Base-by-base conservation (phyloP, 495 filamentous ascomycete species). In the Lasiosphaeria hispida region DNA sequence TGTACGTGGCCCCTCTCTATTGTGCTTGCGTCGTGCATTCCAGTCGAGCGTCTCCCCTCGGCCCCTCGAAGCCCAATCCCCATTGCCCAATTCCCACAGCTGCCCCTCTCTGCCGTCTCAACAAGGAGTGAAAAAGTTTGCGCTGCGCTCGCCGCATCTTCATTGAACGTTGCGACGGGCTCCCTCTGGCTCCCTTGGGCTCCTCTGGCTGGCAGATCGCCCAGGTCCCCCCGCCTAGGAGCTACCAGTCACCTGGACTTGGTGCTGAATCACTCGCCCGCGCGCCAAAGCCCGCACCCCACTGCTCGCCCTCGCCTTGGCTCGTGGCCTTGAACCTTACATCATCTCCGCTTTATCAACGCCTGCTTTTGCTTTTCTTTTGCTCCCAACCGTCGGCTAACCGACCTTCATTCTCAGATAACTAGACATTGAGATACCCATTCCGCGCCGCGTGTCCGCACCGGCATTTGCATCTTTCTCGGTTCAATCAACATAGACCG, bases 361-460 rank as follows among this genome's bases (percentile, higher is more conserved):
- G 17, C 1, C 49, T 11, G 2, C 52, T 39, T 2, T n/a, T 50
- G 30, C 17, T 36, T 17, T n/a, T 23, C 44, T 48, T 45, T 52
- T 34, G 23, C 56, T 14, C 37, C 49, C 50, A 15, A n/a, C 14
- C 43, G 5, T 30, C 8, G 55, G 54, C 62, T 63, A 58, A 65
- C 54, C 38, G 2, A 38, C 40, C 9, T 51, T 48, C 6, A 5
- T 37, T 34, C 61, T 66, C 63, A 65, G 58, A 62, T 61, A 61
- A 54, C 64, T 65, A 66, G 63, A 66, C 55, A 60, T 63, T 55
- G 53, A 68, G 65, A 68, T 68, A 68, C 66, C 66, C 65, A 37
- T 60, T 55, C 51, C 55, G 48, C 35, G 53, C 49, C 43, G 48
- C 56, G 37, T 50, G 40, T 38, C 41, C 18, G 8, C 42, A 19